Base-by-base conservation (phyloP, 805 yeast genomes). In the Kuraishia borneana region DNA sequence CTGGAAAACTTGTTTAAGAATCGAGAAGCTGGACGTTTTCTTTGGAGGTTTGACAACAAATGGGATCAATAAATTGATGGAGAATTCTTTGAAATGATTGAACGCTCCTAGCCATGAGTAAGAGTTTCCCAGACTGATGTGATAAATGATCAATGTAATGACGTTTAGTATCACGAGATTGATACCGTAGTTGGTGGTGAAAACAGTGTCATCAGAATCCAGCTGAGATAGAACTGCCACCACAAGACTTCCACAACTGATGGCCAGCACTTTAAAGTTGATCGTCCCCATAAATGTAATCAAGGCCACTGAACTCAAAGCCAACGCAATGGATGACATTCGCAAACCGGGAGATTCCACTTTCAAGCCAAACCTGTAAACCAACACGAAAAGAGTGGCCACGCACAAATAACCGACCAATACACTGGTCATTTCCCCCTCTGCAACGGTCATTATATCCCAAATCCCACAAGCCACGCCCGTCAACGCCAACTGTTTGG, bases 1-100 rank as follows among this genome's bases (percentile, higher is more conserved):
- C 26, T 51, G 45, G 26, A 67, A 59, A 30, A 68, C 44, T 40
- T 65, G 65, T 13, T 46, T 21, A 5, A 55, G 14, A 6, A 57
- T 34, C 9, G 46, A 18, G 7, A 25, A 30, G 16, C 14, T 13
- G 6, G 18, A 12, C 3, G 19, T n/a, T 16, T 17, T 16, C 14
- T 6, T 14, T n/a, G 23, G 23, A 9, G 32, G 32, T 7, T 6
- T 19, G 12, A 32, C 26, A 4, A 13, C 16, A 26, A 32, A 32
- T 5, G 26, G 8, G 13, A 32, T 5, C 4, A 18, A 30, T n/a
- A 25, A n/a, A 14, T 32, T 18, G 17, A 32, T 16, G 4, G 8
- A 3, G n/a, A 25, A n/a, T 21, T 32, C 34, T 12, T 25, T 25
- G 7, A 25, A 12, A 7, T 6, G 8, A 6, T 6, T 8, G 28